These are phyloP conservation scores for Davidsoniella virescens DNA, from an alignment of 2,329 filamentous ascomycete genomes.

Conservation along the genomic window DNA sequence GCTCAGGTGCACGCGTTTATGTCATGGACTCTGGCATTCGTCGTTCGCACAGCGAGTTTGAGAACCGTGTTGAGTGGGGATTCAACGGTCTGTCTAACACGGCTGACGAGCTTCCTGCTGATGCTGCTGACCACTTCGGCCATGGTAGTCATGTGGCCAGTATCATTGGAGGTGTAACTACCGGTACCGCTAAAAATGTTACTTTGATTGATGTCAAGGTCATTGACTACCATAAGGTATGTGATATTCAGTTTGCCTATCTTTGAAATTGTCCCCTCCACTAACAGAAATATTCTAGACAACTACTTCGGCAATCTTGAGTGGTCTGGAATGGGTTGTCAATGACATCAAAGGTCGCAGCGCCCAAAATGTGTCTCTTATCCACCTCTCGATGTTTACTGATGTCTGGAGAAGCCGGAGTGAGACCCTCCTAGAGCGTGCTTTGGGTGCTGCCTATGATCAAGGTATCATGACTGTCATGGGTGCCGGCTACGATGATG, in stretches of 20 bases:
- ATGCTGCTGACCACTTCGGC: constrained; percentile 20
- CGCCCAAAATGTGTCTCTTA: constrained; percentile 20
- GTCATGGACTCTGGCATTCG: constrained; percentile 27
- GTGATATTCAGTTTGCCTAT: neutral
- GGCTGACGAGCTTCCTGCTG: constrained; percentile 8
- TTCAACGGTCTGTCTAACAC: constrained; percentile 16
- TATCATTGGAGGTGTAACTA: constrained; percentile 21
- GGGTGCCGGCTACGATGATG: no score
- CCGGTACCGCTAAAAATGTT: constrained; percentile 28
- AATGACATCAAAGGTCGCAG: constrained; percentile 16
- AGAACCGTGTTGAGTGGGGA: constrained; percentile 21
- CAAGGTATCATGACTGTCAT: no score
- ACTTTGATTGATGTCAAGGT: constrained; percentile 31
- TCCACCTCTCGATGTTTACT: constrained; percentile 28
- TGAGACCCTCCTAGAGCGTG: no score
- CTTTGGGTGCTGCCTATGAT: no score
- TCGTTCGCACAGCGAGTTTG: constrained; percentile 19
- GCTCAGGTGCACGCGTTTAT: constrained; percentile 23
- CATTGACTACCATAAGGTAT: constrained; percentile 21
- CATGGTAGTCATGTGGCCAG: constrained; percentile 27
- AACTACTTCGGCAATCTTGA: constrained; percentile 19
- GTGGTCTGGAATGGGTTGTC: constrained; percentile 24
- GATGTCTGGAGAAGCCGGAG: no score
- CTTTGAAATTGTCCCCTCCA: neutral
- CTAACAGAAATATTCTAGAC: neutral